phyloP scores from a whole-genome alignment of 1,284 basidiomycete genomes.

The Gomphus bonarii region DNA sequence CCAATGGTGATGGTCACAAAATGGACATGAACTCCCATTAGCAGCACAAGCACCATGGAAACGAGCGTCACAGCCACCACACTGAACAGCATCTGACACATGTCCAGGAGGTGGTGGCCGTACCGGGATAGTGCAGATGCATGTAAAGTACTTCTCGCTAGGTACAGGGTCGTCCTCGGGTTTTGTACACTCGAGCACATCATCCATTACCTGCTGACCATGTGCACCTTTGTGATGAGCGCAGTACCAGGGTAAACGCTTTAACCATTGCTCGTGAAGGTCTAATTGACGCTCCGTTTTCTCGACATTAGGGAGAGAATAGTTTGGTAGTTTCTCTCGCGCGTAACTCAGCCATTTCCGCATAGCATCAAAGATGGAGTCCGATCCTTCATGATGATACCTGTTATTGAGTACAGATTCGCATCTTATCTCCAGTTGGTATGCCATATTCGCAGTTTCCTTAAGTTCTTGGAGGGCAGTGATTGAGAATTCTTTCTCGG shows the following conservation, averaged over 20 bases:
- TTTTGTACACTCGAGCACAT: constrained; percentile 60
- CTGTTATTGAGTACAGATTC: constrained; percentile 59
- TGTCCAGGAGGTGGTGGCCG: constrained; percentile 62
- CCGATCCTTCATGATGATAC: constrained; percentile 42
- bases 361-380: constrained; percentile 59
- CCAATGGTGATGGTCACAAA: constrained; percentile 83
- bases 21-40: constrained; percentile 79
- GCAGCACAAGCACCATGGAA: constrained; percentile 76
- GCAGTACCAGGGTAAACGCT: constrained; percentile 69
- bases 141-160: constrained; percentile 69
- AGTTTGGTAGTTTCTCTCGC: constrained; percentile 57
- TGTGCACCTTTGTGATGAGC: constrained; percentile 50
- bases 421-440: constrained; percentile 61
- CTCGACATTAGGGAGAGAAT: constrained; percentile 61
- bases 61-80: constrained; percentile 73
- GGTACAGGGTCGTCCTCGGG: constrained; percentile 69
- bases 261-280: constrained; percentile 57
- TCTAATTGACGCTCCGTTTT: constrained; percentile 56
- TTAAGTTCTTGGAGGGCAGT: constrained; percentile 54
- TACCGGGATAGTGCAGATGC: constrained; percentile 66
- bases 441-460: constrained; percentile 57
- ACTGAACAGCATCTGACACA: constrained; percentile 73
- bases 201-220: constrained; percentile 50
- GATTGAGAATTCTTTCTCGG: constrained; percentile 66
- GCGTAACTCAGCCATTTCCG: constrained; percentile 65